phyloP scores from a whole-genome alignment of 2,329 filamentous ascomycete genomes.

The Coleophoma cylindrospora region DNA sequence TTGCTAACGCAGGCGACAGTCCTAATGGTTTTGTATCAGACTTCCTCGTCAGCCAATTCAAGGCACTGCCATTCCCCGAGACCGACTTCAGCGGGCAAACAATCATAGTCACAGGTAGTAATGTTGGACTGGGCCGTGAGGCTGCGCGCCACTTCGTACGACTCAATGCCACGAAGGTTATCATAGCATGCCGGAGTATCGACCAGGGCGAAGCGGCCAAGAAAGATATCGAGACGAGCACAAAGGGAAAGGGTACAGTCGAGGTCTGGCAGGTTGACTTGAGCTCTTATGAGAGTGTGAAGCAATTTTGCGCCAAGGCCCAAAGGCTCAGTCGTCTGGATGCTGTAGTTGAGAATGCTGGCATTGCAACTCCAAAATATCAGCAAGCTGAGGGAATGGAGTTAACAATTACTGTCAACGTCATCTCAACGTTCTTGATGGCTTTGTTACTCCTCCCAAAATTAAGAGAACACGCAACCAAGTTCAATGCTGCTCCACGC shows the following conservation, averaged over 20 bases:
- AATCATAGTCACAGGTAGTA: slow-evolving; percentile 35
- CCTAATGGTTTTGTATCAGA: slow-evolving; percentile 16
- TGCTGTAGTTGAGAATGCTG: slow-evolving; percentile 8
- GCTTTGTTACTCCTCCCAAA: slow-evolving; percentile 36
- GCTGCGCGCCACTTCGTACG: slow-evolving; percentile 28
- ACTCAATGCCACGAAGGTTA: slow-evolving; percentile 27
- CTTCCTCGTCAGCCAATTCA: slow-evolving; percentile 17
- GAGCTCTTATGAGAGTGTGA: slow-evolving; percentile 6
- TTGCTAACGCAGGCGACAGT: slow-evolving; percentile 1
- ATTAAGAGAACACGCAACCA: slow-evolving; percentile 29
- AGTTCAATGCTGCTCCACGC: slow-evolving; percentile 9
- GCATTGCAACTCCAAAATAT: slow-evolving; percentile 5
- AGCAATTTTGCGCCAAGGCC: slow-evolving; percentile 5
- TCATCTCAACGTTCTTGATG: slow-evolving; percentile 40
- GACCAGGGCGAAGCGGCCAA: slow-evolving; percentile 37
- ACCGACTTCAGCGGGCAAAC: slow-evolving; percentile 17
- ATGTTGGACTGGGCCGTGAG: slow-evolving; percentile 34
- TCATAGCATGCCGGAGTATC: slow-evolving; percentile 31
- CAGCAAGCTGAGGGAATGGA: slow-evolving; percentile 31
- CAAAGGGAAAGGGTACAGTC: slow-evolving; percentile 3
- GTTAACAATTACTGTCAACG: slow-evolving; percentile 38
- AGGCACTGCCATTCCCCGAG: slow-evolving; percentile 16
- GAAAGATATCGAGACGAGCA: slow-evolving; percentile 25
- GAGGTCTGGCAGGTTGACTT: slow-evolving; percentile 13
- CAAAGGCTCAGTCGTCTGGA: slow-evolving; percentile 6